Percentiles rank a stretch among this genome's conserved stretches.
These are phyloP conservation scores for Termitomyces sp. DNA, from an alignment of 768 basidiomycete genomes.

Conservation along the genomic window DNA sequence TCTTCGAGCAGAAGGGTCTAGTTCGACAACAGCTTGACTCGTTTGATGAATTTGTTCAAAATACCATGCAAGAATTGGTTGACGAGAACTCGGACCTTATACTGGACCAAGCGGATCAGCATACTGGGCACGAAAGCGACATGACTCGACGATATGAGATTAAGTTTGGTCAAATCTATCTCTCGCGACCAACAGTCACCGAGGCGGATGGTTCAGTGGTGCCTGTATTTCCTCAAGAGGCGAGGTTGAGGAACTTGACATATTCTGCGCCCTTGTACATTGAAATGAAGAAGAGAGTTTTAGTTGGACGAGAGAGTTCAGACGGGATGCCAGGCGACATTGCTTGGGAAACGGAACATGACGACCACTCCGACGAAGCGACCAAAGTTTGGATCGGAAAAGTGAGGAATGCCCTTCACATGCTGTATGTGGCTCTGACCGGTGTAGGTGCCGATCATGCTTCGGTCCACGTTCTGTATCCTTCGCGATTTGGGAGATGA, in stretches of 20 bases:
- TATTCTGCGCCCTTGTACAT: constrained; percentile 95
- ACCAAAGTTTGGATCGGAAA: constrained; percentile 95
- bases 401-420: constrained; percentile 37
- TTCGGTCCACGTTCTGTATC: constrained; percentile 93
- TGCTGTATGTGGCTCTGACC: neutral
- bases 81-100: constrained; percentile 96
- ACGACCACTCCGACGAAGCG: constrained; percentile 54
- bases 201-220: constrained; percentile 94
- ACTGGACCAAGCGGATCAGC: constrained; percentile 94
- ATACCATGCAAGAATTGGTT: constrained; percentile 98
- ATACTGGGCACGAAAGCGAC: constrained; percentile 77
- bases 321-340: constrained; percentile 78
- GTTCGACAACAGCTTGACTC: constrained; percentile 97
- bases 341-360: constrained; percentile 71
- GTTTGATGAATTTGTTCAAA: constrained; percentile 98
- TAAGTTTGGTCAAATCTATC: constrained; percentile 95
- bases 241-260: constrained; percentile 88
- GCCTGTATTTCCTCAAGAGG: constrained; percentile 95
- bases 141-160: constrained; percentile 94
- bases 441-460: constrained; percentile 91
- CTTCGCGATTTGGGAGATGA: constrained; percentile 73
- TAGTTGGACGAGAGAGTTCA: constrained; percentile 76
- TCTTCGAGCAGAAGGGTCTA: constrained; percentile 96
- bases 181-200: constrained; percentile 90
- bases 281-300: constrained; percentile 86